Base-by-base conservation (phyloP, 345 rosid species). In the Gossypium bickii region DNA sequence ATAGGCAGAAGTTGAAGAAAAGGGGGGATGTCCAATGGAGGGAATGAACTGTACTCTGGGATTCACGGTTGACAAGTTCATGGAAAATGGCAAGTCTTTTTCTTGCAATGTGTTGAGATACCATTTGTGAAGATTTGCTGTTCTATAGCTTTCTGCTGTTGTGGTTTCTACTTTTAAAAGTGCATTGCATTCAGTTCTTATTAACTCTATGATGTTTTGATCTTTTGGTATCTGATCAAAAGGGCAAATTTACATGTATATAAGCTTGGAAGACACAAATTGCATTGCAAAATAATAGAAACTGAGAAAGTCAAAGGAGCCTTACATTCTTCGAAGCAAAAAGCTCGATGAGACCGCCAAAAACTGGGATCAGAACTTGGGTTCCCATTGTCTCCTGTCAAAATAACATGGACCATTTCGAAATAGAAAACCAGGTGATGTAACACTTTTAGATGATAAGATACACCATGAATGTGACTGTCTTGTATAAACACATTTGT, bases 281-380 rank as follows among this genome's bases (percentile, higher is more conserved):
- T 44, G 8, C 12, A 44, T 13, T 9, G 27, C 61, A 38, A 52
- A 59, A 52, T 9, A 0, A 3, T 13, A n/a, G 59, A 10, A 58
- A 41, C 15, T 1, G 20, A 22, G 74, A 52, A 71, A 71, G 5
- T 8, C n/a, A 11, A 61, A 45, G 56, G 34, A 67, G 48, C 29
- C 82, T 88, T 84, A 88, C 98, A 81, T 83, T 81, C 78, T 68
- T 81, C 12, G 83, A 80, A 67, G 87, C 83, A 82, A 85, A 92
- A 24, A 93, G 92, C 94, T 93, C 98, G 66, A 92, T 15, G 9
- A 92, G 85, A 72, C 98, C 97, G 57, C 92, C 92, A 18, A 70
- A 43, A 11, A 89, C 88, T 1, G 97, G 97, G 71, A 93, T 81
- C 72, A 93, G 67, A 82, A 90, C 93, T 53, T 80, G 82, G 1